Evolutionary conservation across 2,329 filamentous ascomycete species (phyloP).

Genomic region (Neoascochyta sp.): DNA sequence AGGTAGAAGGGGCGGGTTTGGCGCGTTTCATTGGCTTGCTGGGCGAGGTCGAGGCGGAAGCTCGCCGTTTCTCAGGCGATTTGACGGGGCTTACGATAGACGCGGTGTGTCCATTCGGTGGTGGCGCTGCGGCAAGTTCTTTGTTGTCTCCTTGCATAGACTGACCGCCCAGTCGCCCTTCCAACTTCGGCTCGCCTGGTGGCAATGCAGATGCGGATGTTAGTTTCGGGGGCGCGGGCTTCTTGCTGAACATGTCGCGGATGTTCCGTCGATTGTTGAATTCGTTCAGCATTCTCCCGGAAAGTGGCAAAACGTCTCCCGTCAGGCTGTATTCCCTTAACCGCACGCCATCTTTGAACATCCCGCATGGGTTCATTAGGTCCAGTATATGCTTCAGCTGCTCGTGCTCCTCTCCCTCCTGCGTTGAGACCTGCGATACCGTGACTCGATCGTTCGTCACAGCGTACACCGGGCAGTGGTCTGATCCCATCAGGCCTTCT

Average conservation of each 20-base stretch:
- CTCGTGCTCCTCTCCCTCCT: constrained; percentile 32
- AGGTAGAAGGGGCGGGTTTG: constrained; percentile 41
- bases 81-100: constrained; percentile 17
- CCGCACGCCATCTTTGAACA: constrained; percentile 66
- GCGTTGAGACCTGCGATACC: constrained; percentile 17
- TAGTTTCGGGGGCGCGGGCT: constrained; percentile 10
- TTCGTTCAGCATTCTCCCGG: constrained; percentile 79
- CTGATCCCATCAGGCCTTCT: constrained; percentile 87
- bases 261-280: constrained; percentile 83
- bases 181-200: neutral
- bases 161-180: constrained; percentile 2
- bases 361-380: constrained; percentile 70
- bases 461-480: constrained; percentile 92
- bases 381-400: constrained; percentile 59
- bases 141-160: constrained; percentile 6
- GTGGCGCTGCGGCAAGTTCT: constrained; percentile 9
- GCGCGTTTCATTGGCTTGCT: constrained; percentile 45
- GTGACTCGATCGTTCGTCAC: constrained; percentile 62
- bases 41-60: constrained; percentile 16
- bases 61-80: constrained; percentile 30
- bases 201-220: constrained; percentile 4
- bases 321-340: constrained; percentile 59
- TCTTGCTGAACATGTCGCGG: constrained; percentile 79
- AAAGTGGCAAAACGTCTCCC: constrained; percentile 68
- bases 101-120: constrained; percentile 1